Evolutionary conservation across 768 basidiomycete genomes (phyloP), one percentile per base, ranked within the genome.

Genomic region (Naematelia aurantialba): DNA sequence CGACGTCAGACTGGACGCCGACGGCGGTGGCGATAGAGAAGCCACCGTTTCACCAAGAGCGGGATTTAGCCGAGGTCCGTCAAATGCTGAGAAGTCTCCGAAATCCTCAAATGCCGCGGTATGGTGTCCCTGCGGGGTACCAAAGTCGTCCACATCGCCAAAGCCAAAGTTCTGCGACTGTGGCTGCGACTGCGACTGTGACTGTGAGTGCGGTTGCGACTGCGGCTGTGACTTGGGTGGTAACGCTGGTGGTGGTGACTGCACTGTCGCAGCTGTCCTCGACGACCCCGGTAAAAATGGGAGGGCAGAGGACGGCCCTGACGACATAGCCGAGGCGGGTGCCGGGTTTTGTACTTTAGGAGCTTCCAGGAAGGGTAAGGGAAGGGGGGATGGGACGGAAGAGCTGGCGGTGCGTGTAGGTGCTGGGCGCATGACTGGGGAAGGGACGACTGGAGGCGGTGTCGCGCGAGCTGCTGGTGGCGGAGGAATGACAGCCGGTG

Each of bases 131-230:
- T 52, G 63, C 0, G 78, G 69, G 27, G 74, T 69, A 10, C 66
- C 63, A 52, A 76, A 77, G 51, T 76, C 74, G 30, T 67, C 76
- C 63, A 77, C 77, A 58, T 78, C 75, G 30, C 62, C 71, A 44
- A 72, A 69, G 45, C 61, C 63, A 24, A 59, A 55, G n/a, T 47
- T 24, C 26, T 13, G 52, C 11, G 27, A 3, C 21, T 51, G 27
- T 5, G 49, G 49, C 3, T 5, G 4, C 19, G 8, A 46, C 19
- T 4, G 14, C 45, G 25, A n/a, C 42, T 19, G 19, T 51, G 49
- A 24, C 5, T 24, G 49, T 8, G 21, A 5, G n/a, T 51, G 27
- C 4, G 49, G 49, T 3, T 5, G 4, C 19, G 8, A 46, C 19
- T 4, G 14, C 45, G 25, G 42, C 42, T 19, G 19, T 51, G 49